These are phyloP conservation scores for Crithidia thermophila DNA, from an alignment of 208 protist genomes.

Conservation along the genomic window DNA sequence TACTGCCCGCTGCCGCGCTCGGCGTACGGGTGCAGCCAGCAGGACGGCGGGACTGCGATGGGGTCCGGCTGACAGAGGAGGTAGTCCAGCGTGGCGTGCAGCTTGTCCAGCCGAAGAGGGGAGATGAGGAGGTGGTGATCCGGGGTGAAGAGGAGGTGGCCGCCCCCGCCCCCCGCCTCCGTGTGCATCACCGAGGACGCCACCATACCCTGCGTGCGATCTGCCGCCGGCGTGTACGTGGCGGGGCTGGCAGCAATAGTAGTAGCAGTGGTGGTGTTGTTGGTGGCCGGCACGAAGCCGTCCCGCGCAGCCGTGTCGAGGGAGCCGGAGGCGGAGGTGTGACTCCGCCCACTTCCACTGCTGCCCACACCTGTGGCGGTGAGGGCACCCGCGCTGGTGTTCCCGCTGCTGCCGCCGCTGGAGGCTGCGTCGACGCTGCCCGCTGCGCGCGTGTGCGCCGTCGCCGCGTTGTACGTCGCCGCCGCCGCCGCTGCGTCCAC, in stretches of 20 bases:
- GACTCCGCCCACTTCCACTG: too few species aligned
- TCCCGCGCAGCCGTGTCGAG: too few species aligned
- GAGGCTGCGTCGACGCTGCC: background rate
- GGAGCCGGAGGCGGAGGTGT: too few species aligned
- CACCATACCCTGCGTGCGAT: too few species aligned
- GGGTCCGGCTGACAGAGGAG: constrained; percentile 54
- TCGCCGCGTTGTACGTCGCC: too few species aligned
- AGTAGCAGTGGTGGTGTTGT: too few species aligned
- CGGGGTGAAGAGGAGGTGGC: constrained; percentile 19
- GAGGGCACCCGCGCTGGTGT: too few species aligned
- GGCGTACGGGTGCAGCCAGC: constrained; percentile 31
- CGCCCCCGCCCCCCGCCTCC: constrained; percentile 18
- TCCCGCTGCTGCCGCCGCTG: background rate
- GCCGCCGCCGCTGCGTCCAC: background rate
- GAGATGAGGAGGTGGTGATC: constrained; percentile 38
- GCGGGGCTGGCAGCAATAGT: too few species aligned
- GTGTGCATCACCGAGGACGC: background rate
- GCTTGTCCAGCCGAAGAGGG: constrained; percentile 55
- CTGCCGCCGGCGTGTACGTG: too few species aligned
- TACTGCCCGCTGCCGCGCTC: constrained; percentile 13
- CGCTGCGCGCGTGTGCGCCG: background rate
- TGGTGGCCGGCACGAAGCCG: too few species aligned
- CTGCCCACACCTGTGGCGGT: too few species aligned
- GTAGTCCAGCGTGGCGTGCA: constrained; percentile 48
- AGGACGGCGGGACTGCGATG: constrained; percentile 29